A percentile compares a stretch with the other conserved stretches of the same genome.
These are phyloP conservation scores for Colletotrichum zoysiae DNA, from an alignment of 2,329 filamentous ascomycete genomes.

Conservation along the genomic window DNA sequence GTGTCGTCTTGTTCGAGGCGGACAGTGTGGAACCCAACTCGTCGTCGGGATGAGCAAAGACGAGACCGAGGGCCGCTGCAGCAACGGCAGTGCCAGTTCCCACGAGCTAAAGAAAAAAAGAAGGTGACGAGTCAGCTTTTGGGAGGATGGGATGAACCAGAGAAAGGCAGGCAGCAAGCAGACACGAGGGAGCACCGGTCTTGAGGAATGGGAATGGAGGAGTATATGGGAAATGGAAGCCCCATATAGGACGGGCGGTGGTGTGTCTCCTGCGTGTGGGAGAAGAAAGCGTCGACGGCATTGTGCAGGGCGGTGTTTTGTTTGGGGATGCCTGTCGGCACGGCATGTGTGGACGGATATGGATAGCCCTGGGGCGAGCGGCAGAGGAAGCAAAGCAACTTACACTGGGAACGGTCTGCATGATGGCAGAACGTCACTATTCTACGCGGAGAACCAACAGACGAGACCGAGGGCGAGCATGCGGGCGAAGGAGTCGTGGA, in stretches of 20 bases:
- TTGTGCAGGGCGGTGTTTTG: constrained; percentile 21
- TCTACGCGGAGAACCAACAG: constrained; percentile 51
- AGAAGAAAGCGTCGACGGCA: constrained; percentile 13
- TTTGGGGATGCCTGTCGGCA: constrained; percentile 35
- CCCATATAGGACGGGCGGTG: constrained; percentile 4
- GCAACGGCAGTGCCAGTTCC: constrained; percentile 72
- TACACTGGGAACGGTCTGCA: constrained; percentile 68
- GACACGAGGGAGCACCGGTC: constrained; percentile 38
- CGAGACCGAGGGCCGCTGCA: constrained; percentile 69
- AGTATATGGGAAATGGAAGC: constrained; percentile 33
- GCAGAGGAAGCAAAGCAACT: constrained; percentile 46
- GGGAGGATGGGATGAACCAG: constrained; percentile 14
- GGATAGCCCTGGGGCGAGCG: background rate
- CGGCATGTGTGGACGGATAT: constrained; percentile 31
- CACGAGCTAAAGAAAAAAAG: constrained; percentile 61
- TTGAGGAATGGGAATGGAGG: constrained; percentile 13
- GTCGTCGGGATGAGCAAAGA: constrained; percentile 68
- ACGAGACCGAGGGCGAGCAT: constrained; percentile 34
- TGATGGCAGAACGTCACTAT: constrained; percentile 56
- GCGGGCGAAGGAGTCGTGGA: constrained; percentile 37
- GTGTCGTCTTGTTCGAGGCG: constrained; percentile 38
- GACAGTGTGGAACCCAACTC: constrained; percentile 45
- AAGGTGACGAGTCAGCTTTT: constrained; percentile 32
- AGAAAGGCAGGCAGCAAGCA: constrained; percentile 3
- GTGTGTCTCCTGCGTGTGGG: constrained; percentile 8